Evolutionary conservation across 148 eudicot genomes (phyloP).

Genomic region (Silene conica): DNA sequence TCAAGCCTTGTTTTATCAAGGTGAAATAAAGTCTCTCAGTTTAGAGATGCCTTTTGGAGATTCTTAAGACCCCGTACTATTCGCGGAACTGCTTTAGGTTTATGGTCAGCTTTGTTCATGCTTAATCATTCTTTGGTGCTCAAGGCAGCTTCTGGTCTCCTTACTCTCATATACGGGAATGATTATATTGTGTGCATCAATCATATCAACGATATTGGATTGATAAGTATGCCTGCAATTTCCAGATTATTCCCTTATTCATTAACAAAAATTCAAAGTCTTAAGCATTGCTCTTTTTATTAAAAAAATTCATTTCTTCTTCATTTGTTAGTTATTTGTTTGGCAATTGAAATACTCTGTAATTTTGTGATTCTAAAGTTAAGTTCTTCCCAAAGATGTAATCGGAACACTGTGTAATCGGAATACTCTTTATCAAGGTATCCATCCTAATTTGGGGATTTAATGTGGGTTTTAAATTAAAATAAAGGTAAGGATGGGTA

Average conservation of each 20-base stretch:
- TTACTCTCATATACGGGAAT: slow-evolving; percentile 90
- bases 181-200: slow-evolving; percentile 98
- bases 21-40: slow-evolving; percentile 57
- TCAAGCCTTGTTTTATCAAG: slow-evolving; percentile 33
- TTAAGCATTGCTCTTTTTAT: slow-evolving; percentile 6
- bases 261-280: not conserved
- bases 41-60: slow-evolving; percentile 90
- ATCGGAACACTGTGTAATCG: too few relatives aligned
- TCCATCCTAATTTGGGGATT: too few relatives aligned
- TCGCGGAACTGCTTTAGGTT: slow-evolving; percentile 95
- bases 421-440: too few relatives aligned
- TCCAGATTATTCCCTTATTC: slow-evolving; percentile 7
- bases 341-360: not conserved
- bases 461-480: too few relatives aligned
- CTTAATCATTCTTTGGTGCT: slow-evolving; percentile 44
- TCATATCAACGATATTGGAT: slow-evolving; percentile 99
- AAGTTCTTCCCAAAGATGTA: too few relatives aligned
- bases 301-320: not conserved
- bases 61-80: slow-evolving; percentile 95
- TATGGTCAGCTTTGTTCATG: slow-evolving; percentile 44
- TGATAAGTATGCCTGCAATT: slow-evolving; percentile 74
- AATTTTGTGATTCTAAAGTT: too few relatives aligned
- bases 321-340: not conserved
- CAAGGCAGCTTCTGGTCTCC: too few relatives aligned
- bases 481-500: too few relatives aligned